Conservation (phyloP, 331 rosid species). For the Dryas integrifolia region DNA sequence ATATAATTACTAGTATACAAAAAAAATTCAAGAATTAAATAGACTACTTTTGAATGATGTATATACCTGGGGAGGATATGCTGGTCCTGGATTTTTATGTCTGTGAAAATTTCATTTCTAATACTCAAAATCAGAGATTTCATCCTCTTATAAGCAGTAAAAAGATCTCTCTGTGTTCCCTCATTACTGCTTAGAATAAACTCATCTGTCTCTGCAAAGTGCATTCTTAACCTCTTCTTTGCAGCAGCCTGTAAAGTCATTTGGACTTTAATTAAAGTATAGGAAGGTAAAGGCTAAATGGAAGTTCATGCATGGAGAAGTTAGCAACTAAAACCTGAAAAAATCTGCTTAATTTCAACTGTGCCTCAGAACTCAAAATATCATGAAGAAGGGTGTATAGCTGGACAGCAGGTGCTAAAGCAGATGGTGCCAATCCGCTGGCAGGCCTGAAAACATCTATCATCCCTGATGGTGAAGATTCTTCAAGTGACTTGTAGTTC, state of each 20-base stretch:
- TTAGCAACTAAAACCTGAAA: constrained; percentile 26
- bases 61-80: constrained; percentile 36
- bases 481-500: constrained; percentile 42
- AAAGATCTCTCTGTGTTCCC: constrained; percentile 18
- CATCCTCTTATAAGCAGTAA: constrained; percentile 27
- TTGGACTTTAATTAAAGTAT: background rate
- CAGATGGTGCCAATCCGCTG: constrained; percentile 27
- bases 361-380: constrained; percentile 31
- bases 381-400: constrained; percentile 34
- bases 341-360: constrained; percentile 25
- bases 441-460: constrained; percentile 21
- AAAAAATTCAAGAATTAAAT: background rate
- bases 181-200: constrained; percentile 6
- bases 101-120: constrained; percentile 34
- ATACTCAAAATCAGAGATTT: constrained; percentile 25
- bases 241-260: constrained; percentile 28
- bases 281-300: background rate
- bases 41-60: background rate
- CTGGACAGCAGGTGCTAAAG: constrained; percentile 37
- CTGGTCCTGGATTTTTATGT: constrained; percentile 28
- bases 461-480: constrained; percentile 30
- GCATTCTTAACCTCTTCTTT: constrained; percentile 32
- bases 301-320: background rate
- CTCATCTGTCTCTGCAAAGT: constrained; percentile 32
- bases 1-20: no score